A percentile compares a stretch with the other conserved stretches of the same genome.
These are phyloP conservation scores for Cladosporium sp. DNA, from an alignment of 2,329 filamentous ascomycete genomes.

Conservation along the genomic window DNA sequence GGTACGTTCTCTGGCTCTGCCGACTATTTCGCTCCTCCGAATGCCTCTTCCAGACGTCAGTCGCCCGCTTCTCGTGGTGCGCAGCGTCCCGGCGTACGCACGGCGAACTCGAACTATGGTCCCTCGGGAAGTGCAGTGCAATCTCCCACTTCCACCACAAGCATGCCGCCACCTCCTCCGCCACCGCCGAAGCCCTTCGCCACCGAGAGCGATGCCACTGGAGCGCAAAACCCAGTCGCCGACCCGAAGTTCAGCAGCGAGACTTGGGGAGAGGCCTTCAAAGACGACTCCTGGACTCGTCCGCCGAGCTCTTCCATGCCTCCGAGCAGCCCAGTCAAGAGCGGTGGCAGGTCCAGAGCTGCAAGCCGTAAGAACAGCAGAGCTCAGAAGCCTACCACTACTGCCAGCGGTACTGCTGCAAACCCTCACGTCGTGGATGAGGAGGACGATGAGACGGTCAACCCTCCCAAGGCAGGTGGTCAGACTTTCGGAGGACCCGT, in stretches of 20 bases:
- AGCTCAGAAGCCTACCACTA: slow-evolving; percentile 15
- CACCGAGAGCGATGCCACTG: slow-evolving; percentile 18
- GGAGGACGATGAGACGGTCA: slow-evolving; percentile 24
- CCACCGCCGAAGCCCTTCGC: slow-evolving; percentile 18
- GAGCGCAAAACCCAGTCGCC: slow-evolving; percentile 20
- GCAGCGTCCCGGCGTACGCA: slow-evolving; percentile 5
- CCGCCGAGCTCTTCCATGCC: no score
- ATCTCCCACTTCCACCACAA: slow-evolving; percentile 7
- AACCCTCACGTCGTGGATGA: slow-evolving; percentile 30
- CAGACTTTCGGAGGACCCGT: background rate
- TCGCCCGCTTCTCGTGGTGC: slow-evolving; percentile 6
- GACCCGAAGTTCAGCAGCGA: slow-evolving; percentile 38
- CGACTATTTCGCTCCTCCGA: slow-evolving; percentile 38
- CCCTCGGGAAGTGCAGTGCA: background rate
- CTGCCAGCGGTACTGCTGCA: slow-evolving; percentile 15
- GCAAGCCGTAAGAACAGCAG: slow-evolving; percentile 25
- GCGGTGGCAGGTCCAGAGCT: slow-evolving; percentile 28
- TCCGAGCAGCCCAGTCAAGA: slow-evolving; percentile 18
- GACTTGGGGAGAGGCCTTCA: slow-evolving; percentile 42
- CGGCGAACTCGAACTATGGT: slow-evolving; percentile 5
- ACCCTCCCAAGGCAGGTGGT: background rate
- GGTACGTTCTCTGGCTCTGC: slow-evolving; percentile 41
- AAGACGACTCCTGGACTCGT: slow-evolving; percentile 38
- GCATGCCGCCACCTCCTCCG: slow-evolving; percentile 8
- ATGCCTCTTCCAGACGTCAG: slow-evolving; percentile 10